Conservation (phyloP, 2,329 filamentous ascomycete genomes). For the Alternaria infectoria region DNA sequence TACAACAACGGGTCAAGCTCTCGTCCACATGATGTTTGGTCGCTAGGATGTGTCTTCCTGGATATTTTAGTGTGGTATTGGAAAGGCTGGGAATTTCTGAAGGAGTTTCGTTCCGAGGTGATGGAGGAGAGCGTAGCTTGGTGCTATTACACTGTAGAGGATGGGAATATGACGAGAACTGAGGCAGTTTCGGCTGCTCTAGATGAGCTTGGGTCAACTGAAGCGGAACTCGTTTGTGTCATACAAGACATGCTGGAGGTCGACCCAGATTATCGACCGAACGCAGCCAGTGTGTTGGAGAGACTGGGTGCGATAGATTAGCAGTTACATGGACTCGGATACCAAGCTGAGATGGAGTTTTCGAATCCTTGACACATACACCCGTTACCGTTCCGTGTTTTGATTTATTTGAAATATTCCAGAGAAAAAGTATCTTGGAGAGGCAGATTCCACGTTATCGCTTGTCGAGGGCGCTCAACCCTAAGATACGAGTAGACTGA, state of each 20-base stretch:
- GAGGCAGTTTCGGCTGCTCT: background rate
- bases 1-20: background rate
- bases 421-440: no score
- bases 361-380: background rate
- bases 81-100: background rate
- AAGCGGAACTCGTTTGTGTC: background rate
- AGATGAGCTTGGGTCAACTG: background rate
- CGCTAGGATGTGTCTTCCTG: background rate
- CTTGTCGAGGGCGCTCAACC: no score
- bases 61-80: background rate
- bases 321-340: background rate
- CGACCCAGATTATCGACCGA: background rate
- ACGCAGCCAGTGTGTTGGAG: background rate
- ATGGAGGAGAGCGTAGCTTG: background rate
- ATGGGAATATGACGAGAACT: background rate
- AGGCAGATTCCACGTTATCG: no score
- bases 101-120: background rate
- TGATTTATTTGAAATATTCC: no score
- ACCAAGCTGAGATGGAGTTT: background rate
- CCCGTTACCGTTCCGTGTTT: no score
- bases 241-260: background rate
- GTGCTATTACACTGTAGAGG: background rate
- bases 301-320: background rate
- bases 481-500: no score
- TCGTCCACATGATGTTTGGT: background rate